Conservation (phyloP, 2,329 filamentous ascomycete species). For the Talaromyces sp. region DNA sequence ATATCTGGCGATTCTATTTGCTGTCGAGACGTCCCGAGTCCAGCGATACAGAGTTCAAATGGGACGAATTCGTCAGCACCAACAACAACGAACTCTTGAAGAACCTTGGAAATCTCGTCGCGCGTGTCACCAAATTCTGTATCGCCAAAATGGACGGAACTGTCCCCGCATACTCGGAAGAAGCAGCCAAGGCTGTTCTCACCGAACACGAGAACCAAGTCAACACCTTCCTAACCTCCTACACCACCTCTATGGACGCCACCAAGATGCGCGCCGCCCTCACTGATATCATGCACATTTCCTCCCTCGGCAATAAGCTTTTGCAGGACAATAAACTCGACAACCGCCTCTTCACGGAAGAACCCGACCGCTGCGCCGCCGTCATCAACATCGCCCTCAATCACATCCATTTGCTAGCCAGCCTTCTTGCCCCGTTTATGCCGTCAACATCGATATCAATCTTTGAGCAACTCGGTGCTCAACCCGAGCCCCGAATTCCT, state of each 20-base stretch:
- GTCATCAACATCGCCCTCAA: slow-evolving; percentile 79
- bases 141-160: slow-evolving; percentile 33
- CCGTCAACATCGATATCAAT: slow-evolving; percentile 75
- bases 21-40: slow-evolving; percentile 81
- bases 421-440: slow-evolving; percentile 79
- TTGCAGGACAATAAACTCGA: slow-evolving; percentile 62
- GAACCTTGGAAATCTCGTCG: slow-evolving; percentile 71
- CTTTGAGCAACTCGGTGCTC: slow-evolving; percentile 68
- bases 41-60: slow-evolving; percentile 85
- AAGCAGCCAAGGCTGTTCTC: slow-evolving; percentile 27
- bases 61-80: slow-evolving; percentile 74
- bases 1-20: slow-evolving; percentile 93
- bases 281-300: slow-evolving; percentile 55
- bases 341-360: slow-evolving; percentile 59
- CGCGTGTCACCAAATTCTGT: slow-evolving; percentile 73
- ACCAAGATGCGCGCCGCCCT: slow-evolving; percentile 61
- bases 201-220: slow-evolving; percentile 47
- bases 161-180: slow-evolving; percentile 41
- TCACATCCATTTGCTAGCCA: slow-evolving; percentile 77
- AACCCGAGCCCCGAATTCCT: slow-evolving; percentile 58
- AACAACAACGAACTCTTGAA: slow-evolving; percentile 88
- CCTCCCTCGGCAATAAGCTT: slow-evolving; percentile 59
- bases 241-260: slow-evolving; percentile 58
- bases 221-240: slow-evolving; percentile 55
- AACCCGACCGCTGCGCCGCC: slow-evolving; percentile 59